These are phyloP conservation scores for Pichia kudriavzevii DNA, from an alignment of 1,139 yeast genomes.

Conservation along the genomic window DNA sequence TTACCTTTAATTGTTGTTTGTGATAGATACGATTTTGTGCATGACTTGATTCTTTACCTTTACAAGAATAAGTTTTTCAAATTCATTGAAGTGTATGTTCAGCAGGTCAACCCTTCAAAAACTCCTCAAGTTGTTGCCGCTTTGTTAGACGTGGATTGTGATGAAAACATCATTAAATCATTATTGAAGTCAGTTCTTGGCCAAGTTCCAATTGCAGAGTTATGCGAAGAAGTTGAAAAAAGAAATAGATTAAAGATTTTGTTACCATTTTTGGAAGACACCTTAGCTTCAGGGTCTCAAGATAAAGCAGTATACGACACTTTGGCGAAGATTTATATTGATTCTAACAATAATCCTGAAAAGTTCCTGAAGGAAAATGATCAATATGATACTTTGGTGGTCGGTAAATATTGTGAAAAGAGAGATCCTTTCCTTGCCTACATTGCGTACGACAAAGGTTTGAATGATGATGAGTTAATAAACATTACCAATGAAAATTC, in stretches of 20 bases:
- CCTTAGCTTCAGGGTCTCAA: conserved; percentile 77
- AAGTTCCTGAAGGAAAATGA: conserved; percentile 89
- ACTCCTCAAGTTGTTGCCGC: conserved; percentile 98
- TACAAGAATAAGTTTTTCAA: conserved; percentile 94
- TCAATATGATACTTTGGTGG: conserved; percentile 82
- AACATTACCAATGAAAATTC: conserved; percentile 91
- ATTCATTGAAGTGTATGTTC: conserved; percentile 95
- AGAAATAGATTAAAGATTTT: conserved; percentile 87
- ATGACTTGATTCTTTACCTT: conserved; percentile 84
- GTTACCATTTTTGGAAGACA: conserved; percentile 87
- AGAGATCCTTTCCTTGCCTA: conserved; percentile 97
- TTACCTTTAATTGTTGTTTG: conserved; percentile 94
- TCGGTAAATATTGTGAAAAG: conserved; percentile 98
- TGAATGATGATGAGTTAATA: conserved; percentile 81
- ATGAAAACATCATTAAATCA: conserved; percentile 76
- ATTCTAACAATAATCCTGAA: conserved; percentile 95
- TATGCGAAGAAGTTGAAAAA: conserved; percentile 92
- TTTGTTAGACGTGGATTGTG: conserved; percentile 93
- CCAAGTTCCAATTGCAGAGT: conserved; percentile 84
- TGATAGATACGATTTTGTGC: conserved; percentile 86
- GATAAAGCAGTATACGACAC: conserved; percentile 93
- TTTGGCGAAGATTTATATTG: conserved; percentile 94
- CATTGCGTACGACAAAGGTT: conserved; percentile 94
- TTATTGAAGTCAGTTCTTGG: conserved; percentile 83
- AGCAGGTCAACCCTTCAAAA: conserved; percentile 90